Base-by-base conservation (phyloP, 2,329 filamentous ascomycete genomes). In the Ceratocystis cubensis region DNA sequence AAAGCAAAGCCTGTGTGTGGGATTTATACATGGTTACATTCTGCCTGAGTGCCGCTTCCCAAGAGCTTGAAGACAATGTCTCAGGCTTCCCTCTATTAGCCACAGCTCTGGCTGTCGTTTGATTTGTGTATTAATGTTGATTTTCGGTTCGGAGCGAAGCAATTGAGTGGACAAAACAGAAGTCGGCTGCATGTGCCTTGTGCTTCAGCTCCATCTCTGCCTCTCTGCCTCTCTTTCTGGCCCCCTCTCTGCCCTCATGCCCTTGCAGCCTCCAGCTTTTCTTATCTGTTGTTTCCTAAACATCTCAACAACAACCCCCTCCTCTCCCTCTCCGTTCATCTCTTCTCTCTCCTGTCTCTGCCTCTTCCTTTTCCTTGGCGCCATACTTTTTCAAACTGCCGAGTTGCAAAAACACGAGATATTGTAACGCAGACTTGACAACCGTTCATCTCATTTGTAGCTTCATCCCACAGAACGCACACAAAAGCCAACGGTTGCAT, bases 381-480 rank as follows among this genome's bases (percentile, higher is more conserved):
- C 28, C 22, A 25, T 25, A 30, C 7, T 15, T 30, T 28, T 28
- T 13, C n/a, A 56, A 56, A 56, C 50, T 56, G 25, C 50, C 20
- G 20, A 28, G 13, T 17, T 25, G 10, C 28, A 56, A 20, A 13
- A 20, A 56, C 50, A 56, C 50, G 50, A 56, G 15, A 28, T 56
- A 56, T 56, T 56, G 50, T 8, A 56, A 56, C 50, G 20, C 50
- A 30, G 15, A 56, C 50, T 33, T 56, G 50, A 30, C 50, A 56
- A 56, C 20, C 8, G 50, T 56, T 56, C 50, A 56, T 56, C 50
- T 30, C 50, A 56, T 56, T 56, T 30, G 50, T 25, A 56, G 22
- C 50, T 56, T 30, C 20, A 28, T 56, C 22, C 13, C 20, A 56
- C 10, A 30, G 50, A 53, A 20, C 20, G 17, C 13, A 46, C 2